phyloP scores from a whole-genome alignment of 1,284 basidiomycete species.

The Papiliotrema flavescens region DNA sequence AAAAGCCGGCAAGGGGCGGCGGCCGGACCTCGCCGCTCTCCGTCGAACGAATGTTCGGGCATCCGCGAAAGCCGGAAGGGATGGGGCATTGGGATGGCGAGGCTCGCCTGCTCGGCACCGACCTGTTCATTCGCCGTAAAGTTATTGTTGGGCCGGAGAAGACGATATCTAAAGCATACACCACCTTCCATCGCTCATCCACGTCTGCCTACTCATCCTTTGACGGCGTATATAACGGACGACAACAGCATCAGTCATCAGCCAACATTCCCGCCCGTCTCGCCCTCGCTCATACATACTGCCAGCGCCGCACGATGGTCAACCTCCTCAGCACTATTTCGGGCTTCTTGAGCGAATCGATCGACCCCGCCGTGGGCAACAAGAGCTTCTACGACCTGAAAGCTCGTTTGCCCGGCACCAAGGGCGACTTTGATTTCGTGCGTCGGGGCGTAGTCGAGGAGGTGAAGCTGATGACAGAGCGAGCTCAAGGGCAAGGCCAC shows the following conservation, averaged over 20 bases:
- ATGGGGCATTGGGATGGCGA: too few species aligned
- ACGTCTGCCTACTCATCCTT: too few species aligned
- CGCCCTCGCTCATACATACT: background rate
- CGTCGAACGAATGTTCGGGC: too few species aligned
- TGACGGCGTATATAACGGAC: background rate
- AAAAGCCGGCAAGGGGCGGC: too few species aligned
- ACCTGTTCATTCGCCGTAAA: too few species aligned
- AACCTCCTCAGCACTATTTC: slow-evolving; percentile 14
- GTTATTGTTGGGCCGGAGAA: too few species aligned
- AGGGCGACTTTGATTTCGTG: slow-evolving; percentile 41
- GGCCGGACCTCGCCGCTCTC: too few species aligned
- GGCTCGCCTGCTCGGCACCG: too few species aligned
- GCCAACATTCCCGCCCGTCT: background rate
- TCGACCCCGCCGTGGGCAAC: slow-evolving; percentile 24
- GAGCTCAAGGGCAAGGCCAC: slow-evolving; percentile 54
- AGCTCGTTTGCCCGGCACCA: slow-evolving; percentile 44
- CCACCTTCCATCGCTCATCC: too few species aligned
- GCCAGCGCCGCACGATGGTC: slow-evolving; percentile 8
- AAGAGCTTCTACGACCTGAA: slow-evolving; percentile 51
- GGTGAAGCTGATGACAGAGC: background rate
- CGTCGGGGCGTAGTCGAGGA: slow-evolving; percentile 8
- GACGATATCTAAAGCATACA: too few species aligned
- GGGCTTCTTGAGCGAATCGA: slow-evolving; percentile 27
- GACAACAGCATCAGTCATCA: background rate
- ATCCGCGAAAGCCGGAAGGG: too few species aligned